Conservation (phyloP, 352 stramenopile species). For the Globisporangium cylindrosporum region DNA sequence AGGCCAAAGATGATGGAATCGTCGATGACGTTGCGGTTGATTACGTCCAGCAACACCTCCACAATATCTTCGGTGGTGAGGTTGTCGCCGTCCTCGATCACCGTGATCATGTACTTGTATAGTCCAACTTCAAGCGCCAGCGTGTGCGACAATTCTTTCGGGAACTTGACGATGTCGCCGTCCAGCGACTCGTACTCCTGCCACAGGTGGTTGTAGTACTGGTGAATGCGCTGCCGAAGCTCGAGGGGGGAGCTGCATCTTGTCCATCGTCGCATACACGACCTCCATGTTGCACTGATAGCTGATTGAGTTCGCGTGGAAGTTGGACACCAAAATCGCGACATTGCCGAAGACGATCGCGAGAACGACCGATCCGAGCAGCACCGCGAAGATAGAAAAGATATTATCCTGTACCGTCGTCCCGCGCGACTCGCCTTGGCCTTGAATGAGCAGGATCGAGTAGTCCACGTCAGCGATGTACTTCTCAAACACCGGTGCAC, state of each 20-base stretch:
- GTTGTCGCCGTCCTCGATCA: conserved; percentile 10
- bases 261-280: conserved; percentile 52
- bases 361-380: conserved; percentile 48
- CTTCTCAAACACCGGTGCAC: conserved; percentile 1
- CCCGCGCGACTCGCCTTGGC: conserved; percentile 36
- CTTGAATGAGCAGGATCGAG: conserved; percentile 46
- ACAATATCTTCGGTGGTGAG: conserved; percentile 6
- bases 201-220: conserved; percentile 69
- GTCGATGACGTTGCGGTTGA: conserved; percentile 4
- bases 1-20: conserved; percentile 11
- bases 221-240: conserved; percentile 57
- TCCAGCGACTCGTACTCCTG: conserved; percentile 68
- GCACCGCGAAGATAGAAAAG: conserved; percentile 36
- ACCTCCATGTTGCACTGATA: conserved; percentile 71
- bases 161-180: conserved; percentile 45
- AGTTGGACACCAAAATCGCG: conserved; percentile 55
- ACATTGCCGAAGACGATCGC: conserved; percentile 66
- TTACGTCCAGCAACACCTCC: conserved; percentile 4
- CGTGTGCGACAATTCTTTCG: conserved; percentile 56
- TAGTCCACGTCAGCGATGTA: conserved; percentile 47
- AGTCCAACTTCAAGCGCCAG: conserved; percentile 62
- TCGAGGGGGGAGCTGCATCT: conserved; percentile 41
- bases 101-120: conserved; percentile 58
- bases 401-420: conserved; percentile 32
- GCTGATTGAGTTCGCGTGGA: conserved; percentile 47